phyloP scores from a whole-genome alignment of 1,139 yeast species.

The Blastobotrys petasosporus region DNA sequence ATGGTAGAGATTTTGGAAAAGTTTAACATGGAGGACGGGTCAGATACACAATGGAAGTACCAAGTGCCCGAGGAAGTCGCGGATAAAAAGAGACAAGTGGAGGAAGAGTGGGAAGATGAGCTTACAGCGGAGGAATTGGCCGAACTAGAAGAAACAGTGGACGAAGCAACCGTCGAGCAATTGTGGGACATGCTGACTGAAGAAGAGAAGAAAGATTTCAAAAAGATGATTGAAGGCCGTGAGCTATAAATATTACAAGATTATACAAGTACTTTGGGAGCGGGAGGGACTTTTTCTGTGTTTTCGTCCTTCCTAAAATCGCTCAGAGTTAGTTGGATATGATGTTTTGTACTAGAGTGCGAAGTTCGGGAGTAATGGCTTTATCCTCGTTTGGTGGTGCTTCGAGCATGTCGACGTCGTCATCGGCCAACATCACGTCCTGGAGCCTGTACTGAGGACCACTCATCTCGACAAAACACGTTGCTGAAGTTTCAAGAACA shows the following conservation, averaged over 20 bases:
- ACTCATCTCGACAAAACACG: slow-evolving; percentile 29
- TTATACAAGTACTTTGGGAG: not conserved
- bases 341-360: not conserved
- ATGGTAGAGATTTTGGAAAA: slow-evolving; percentile 16
- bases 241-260: slow-evolving; percentile 8
- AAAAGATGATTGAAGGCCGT: slow-evolving; percentile 11
- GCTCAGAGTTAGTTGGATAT: not conserved
- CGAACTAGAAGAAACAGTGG: slow-evolving; percentile 17
- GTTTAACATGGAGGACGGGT: slow-evolving; percentile 15
- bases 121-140: slow-evolving; percentile 13
- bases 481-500: slow-evolving; percentile 30
- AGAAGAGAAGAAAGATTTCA: slow-evolving; percentile 18
- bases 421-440: slow-evolving; percentile 31
- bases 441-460: slow-evolving; percentile 31
- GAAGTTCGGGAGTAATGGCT: not conserved
- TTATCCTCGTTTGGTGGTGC: slow-evolving; percentile 4
- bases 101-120: slow-evolving; percentile 12
- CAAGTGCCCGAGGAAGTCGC: slow-evolving; percentile 15
- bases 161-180: slow-evolving; percentile 15
- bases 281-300: not conserved
- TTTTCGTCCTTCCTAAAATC: not conserved
- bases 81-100: slow-evolving; percentile 4
- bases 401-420: slow-evolving; percentile 17
- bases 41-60: slow-evolving; percentile 20
- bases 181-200: slow-evolving; percentile 18